Conservation (phyloP, 352 stramenopile species). For the Globisporangium heterothallicum region DNA sequence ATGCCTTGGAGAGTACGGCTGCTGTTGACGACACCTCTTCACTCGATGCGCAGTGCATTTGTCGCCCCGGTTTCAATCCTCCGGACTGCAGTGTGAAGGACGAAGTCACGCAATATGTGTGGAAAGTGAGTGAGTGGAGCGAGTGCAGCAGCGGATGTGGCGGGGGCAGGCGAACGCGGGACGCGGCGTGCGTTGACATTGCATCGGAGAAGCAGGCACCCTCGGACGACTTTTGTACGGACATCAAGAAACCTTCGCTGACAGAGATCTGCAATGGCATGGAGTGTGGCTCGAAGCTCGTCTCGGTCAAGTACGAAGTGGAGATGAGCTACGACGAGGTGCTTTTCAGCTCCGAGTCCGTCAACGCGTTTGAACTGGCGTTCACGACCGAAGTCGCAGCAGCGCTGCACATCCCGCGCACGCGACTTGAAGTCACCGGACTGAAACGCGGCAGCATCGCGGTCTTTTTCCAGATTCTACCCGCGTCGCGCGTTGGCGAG, state of each 20-base stretch:
- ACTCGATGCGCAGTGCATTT: slow-evolving; percentile 47
- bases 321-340: slow-evolving; percentile 77
- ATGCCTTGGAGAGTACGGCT: slow-evolving; percentile 7
- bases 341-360: slow-evolving; percentile 45
- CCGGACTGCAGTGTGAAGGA: slow-evolving; percentile 63
- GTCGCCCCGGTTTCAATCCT: slow-evolving; percentile 48
- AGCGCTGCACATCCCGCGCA: slow-evolving; percentile 51
- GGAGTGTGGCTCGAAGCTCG: slow-evolving; percentile 66
- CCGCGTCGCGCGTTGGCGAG: slow-evolving; percentile 48
- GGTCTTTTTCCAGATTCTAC: slow-evolving; percentile 63
- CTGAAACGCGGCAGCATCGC: slow-evolving; percentile 57
- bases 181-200: slow-evolving; percentile 34
- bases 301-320: slow-evolving; percentile 59
- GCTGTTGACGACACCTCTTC: slow-evolving; percentile 18
- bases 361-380: slow-evolving; percentile 50
- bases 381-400: slow-evolving; percentile 63
- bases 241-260: slow-evolving; percentile 36
- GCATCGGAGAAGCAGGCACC: slow-evolving; percentile 18
- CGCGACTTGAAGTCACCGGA: slow-evolving; percentile 46
- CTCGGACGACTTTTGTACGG: slow-evolving; percentile 24
- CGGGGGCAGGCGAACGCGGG: slow-evolving; percentile 41
- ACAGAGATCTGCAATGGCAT: slow-evolving; percentile 73
- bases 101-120: slow-evolving; percentile 30
- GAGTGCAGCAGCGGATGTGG: slow-evolving; percentile 59
- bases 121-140: slow-evolving; percentile 53